Evolutionary conservation across 257 asterid species (phyloP).

Genomic region (Plantago ovata): DNA sequence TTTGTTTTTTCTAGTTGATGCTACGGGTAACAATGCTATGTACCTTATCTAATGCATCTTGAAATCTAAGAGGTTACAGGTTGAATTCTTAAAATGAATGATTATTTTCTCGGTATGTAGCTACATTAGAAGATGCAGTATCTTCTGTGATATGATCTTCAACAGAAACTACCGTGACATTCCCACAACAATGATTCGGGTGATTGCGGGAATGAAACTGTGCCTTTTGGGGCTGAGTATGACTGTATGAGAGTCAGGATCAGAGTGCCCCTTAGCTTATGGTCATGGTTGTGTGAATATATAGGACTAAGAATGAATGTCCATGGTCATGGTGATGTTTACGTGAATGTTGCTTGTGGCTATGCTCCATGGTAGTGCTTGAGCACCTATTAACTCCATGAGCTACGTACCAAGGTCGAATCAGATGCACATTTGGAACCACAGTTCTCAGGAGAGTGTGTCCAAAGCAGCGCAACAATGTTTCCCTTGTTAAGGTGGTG

Average conservation of each 20-base stretch:
- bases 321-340: constrained; percentile 1
- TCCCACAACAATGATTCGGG: not conserved
- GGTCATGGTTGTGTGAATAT: not conserved
- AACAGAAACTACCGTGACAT: constrained; percentile 1
- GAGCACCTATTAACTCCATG: constrained; percentile 19
- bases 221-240: too few species aligned
- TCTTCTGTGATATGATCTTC: too few species aligned
- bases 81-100: too few species aligned
- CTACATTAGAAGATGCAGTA: too few species aligned
- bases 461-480: constrained; percentile 12
- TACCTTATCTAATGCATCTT: too few species aligned
- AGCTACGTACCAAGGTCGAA: constrained; percentile 13
- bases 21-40: too few species aligned
- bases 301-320: constrained; percentile 14
- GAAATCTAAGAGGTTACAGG: too few species aligned
- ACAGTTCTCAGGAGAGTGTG: constrained; percentile 22
- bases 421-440: constrained; percentile 6
- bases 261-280: constrained; percentile 9
- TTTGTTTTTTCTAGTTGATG: too few species aligned
- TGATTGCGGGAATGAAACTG: not conserved
- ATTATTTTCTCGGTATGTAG: too few species aligned
- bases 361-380: constrained; percentile 13
- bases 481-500: not conserved
- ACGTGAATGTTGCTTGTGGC: not conserved
- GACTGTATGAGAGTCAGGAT: constrained; percentile 12